phyloP scores from a whole-genome alignment of 306 rosid species.

The Pueraria montana region DNA sequence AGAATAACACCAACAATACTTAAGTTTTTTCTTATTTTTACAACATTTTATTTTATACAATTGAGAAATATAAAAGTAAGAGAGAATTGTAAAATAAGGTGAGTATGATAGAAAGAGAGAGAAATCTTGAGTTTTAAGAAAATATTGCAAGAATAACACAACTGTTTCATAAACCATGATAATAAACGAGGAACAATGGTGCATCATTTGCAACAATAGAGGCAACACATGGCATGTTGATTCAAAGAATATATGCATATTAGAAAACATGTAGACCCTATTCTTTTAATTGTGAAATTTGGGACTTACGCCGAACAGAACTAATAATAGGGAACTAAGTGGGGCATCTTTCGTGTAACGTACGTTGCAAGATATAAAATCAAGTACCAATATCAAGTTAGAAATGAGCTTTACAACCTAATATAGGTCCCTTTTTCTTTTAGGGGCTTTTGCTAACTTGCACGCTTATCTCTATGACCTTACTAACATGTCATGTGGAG shows the following conservation, averaged over 20 bases:
- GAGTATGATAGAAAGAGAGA: neutral
- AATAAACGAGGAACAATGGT: neutral
- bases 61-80: neutral
- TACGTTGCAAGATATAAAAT: neutral
- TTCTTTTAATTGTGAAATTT: neutral
- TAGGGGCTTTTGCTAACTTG: neutral
- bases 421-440: neutral
- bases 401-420: constrained; percentile 27
- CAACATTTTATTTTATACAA: too few relatives aligned
- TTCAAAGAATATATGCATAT: neutral
- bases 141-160: neutral
- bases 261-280: neutral
- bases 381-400: neutral
- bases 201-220: constrained; percentile 21
- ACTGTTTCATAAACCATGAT: neutral
- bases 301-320: neutral
- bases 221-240: constrained; percentile 36
- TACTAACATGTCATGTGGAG: neutral
- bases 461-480: constrained; percentile 3
- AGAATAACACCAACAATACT: too few relatives aligned
- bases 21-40: too few relatives aligned
- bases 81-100: neutral
- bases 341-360: constrained; percentile 8
- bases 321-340: neutral
- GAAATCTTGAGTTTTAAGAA: neutral